phyloP scores from a whole-genome alignment of 2,329 filamentous ascomycete species.

The Ophiostoma quercus region DNA sequence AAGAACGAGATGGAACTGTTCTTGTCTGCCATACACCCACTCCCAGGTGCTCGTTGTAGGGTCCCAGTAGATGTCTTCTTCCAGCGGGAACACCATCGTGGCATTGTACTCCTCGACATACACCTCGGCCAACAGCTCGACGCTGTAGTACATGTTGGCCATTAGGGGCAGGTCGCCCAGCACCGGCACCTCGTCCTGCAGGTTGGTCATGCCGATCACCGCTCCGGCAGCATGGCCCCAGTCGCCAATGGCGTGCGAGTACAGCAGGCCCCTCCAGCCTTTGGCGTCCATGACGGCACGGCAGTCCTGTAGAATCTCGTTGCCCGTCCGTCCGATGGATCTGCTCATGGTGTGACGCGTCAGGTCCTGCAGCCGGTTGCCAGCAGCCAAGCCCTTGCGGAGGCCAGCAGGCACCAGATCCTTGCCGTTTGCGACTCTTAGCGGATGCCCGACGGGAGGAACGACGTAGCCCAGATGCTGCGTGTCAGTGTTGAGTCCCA shows the following conservation, averaged over 20 bases:
- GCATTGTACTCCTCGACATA: slow-evolving; percentile 43
- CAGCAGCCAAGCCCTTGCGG: slow-evolving; percentile 41
- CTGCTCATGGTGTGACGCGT: slow-evolving; percentile 39
- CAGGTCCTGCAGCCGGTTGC: slow-evolving; percentile 46
- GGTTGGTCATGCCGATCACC: slow-evolving; percentile 47
- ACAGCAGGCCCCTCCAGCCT: slow-evolving; percentile 44
- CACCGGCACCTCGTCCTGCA: slow-evolving; percentile 44
- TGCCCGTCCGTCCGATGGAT: slow-evolving; percentile 41
- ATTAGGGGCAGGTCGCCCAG: slow-evolving; percentile 44
- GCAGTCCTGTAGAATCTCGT: slow-evolving; percentile 40
- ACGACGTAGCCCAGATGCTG: slow-evolving; percentile 49
- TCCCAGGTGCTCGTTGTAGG: slow-evolving; percentile 39
- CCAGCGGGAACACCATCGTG: slow-evolving; percentile 44
- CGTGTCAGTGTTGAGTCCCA: slow-evolving; percentile 33
- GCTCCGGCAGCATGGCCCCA: slow-evolving; percentile 48
- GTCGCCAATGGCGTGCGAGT: slow-evolving; percentile 47
- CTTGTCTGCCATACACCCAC: slow-evolving; percentile 47
- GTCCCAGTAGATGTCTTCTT: slow-evolving; percentile 48
- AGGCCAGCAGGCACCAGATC: slow-evolving; percentile 40
- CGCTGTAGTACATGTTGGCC: slow-evolving; percentile 45
- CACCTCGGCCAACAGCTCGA: slow-evolving; percentile 46
- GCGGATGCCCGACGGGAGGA: slow-evolving; percentile 35
- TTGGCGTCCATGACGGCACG: slow-evolving; percentile 40
- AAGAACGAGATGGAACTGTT: slow-evolving; percentile 37
- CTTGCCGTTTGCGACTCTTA: slow-evolving; percentile 30